These are phyloP conservation scores for Porodaedalea pini DNA, from an alignment of 1,284 basidiomycete genomes.

Conservation along the genomic window DNA sequence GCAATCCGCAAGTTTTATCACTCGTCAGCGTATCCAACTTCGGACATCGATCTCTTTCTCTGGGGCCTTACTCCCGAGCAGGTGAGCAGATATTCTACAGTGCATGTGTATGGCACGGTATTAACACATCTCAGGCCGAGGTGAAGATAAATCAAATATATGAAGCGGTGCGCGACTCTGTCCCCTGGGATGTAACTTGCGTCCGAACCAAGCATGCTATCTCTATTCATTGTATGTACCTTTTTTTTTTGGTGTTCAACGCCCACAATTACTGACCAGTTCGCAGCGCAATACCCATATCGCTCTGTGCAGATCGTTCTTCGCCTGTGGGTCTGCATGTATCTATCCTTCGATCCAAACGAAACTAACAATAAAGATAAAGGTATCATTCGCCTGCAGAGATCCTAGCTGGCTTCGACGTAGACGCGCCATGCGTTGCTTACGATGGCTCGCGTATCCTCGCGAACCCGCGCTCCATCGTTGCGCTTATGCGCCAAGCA, in stretches of 20 bases:
- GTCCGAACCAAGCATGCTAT: constrained; percentile 60
- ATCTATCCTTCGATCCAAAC: background rate
- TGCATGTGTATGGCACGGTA: background rate
- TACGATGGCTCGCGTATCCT: constrained; percentile 54
- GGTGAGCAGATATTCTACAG: constrained; percentile 27
- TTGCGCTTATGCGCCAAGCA: constrained; percentile 57
- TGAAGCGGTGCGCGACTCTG: constrained; percentile 56
- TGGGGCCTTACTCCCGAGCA: constrained; percentile 53
- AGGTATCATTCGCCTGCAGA: constrained; percentile 53
- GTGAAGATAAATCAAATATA: constrained; percentile 53
- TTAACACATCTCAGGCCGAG: constrained; percentile 41
- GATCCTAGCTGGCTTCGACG: constrained; percentile 59
- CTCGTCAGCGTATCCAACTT: constrained; percentile 48
- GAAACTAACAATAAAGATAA: background rate
- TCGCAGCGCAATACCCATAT: constrained; percentile 55
- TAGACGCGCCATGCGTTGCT: constrained; percentile 55
- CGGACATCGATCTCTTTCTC: constrained; percentile 61
- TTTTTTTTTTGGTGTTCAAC: background rate
- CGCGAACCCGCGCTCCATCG: constrained; percentile 52
- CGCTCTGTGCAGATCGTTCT: constrained; percentile 56
- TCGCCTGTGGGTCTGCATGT: constrained; percentile 31
- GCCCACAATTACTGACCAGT: background rate
- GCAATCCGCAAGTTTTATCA: constrained; percentile 55
- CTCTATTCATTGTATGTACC: constrained; percentile 51
- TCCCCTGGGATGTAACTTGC: constrained; percentile 63